Evolutionary conservation across 192 early-diverging fungal genomes (phyloP), one percentile per base, ranked within the genome.

Genomic region (Coemansia sp.): DNA sequence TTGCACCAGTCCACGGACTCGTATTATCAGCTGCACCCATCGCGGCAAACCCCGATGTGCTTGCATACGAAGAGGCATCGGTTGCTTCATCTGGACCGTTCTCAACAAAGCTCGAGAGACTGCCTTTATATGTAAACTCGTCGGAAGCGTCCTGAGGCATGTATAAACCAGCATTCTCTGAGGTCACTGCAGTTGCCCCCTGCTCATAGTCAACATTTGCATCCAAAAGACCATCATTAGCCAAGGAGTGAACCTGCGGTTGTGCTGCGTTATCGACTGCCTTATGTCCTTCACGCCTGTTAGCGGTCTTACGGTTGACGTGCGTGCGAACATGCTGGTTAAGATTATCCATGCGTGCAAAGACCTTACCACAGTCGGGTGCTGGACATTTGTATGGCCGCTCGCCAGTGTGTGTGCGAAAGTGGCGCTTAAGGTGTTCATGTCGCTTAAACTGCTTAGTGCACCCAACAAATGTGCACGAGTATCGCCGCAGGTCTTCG

Each of bases 321-420:
- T 88, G 88, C 20, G 84, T 86, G 55, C 85, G 80, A 10, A 80
- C 70, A 46, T 93, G 91, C 54, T 88, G 85, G 51, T 85, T 82
- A 20, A 93, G 75, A 14, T 87, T 88, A 70, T 91, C 91, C 32
- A 87, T 88, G n/a, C 90, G 85, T 25, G 89, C 88, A 82, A 93
- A 93, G 42, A 74, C 82, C 66, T 91, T 91, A 29, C 76, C 86
- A 58, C 91, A 93, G 39, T 84, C 89, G 9, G 84, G 78, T 2
- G 86, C 82, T 10, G 70, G 68, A 59, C 91, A 93, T 42, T 83
- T 69, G 79, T 89, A 91, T 1, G 91, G 91, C 51, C 86, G 84
- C 71, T 93, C 91, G 30, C 91, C 91, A 14, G 89, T 93, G 64
- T 93, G 90, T 0, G 87, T 90, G 3, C 88, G 85, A 53, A 88